Percentiles rank a stretch among this genome's conserved stretches.
Conservation (phyloP, 1,284 basidiomycete species). For the Pseudozyma pruni region DNA sequence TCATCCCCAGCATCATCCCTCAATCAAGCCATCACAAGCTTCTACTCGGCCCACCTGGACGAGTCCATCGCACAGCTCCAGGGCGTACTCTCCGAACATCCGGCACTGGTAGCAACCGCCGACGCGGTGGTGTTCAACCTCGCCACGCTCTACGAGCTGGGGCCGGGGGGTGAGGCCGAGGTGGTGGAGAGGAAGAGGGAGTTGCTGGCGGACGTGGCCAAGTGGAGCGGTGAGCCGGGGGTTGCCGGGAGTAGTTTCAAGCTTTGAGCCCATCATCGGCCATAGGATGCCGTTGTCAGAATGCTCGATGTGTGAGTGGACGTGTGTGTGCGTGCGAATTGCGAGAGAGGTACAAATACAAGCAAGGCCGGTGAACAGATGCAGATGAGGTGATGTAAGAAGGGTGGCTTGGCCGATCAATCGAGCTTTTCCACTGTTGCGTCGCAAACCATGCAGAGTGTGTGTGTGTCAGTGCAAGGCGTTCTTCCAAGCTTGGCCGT, state of each 20-base stretch:
- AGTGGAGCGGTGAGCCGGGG: constrained; percentile 44
- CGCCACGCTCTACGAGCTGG: constrained; percentile 54
- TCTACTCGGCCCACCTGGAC: constrained; percentile 35
- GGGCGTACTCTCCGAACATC: not conserved
- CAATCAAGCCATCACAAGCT: constrained; percentile 14
- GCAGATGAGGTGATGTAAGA: not conserved
- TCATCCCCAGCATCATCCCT: not conserved
- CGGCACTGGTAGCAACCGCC: constrained; percentile 5
- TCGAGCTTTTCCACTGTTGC: constrained; percentile 44
- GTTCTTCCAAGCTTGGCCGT: too few relatives aligned
- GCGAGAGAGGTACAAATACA: constrained; percentile 19
- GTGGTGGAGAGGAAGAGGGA: constrained; percentile 32
- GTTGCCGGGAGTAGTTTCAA: constrained; percentile 27
- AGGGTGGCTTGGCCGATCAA: constrained; percentile 4
- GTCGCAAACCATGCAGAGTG: not conserved
- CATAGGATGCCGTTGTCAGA: too few relatives aligned
- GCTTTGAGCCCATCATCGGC: constrained; percentile 6
- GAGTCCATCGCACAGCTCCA: constrained; percentile 31
- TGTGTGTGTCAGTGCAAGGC: not conserved
- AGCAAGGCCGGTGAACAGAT: not conserved
- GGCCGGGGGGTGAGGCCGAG: constrained; percentile 8
- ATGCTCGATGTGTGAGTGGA: not conserved
- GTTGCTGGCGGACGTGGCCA: constrained; percentile 25
- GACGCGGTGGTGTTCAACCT: constrained; percentile 55
- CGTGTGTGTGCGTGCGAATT: not conserved